Percentiles rank a stretch among this genome's conserved stretches.
Evolutionary conservation across 352 stramenopile genomes (phyloP).

Genomic region (Pythium phragmiticola): DNA sequence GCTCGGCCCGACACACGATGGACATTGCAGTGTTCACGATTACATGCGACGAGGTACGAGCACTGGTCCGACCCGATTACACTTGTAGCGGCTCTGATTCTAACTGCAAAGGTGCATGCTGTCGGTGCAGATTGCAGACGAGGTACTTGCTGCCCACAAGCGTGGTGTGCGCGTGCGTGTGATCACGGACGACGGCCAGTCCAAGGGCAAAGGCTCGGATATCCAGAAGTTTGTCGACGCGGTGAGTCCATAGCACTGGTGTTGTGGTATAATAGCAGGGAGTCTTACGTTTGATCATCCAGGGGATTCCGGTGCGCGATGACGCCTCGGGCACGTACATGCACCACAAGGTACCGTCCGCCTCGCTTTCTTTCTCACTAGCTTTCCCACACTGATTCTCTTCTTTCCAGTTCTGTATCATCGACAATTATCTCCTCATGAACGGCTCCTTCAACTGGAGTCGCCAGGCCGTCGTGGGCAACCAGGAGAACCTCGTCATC

Average conservation of each 20-base stretch:
- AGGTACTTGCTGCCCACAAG: conserved; percentile 51
- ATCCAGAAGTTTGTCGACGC: conserved; percentile 76
- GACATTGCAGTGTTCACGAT: conserved; percentile 79
- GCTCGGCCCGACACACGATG: conserved; percentile 43
- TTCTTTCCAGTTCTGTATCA: conserved; percentile 55
- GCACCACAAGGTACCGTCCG: conserved; percentile 60
- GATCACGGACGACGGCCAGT: conserved; percentile 66
- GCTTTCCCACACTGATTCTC: background rate
- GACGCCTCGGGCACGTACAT: conserved; percentile 63
- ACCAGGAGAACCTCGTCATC: conserved; percentile 67
- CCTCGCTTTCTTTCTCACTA: background rate
- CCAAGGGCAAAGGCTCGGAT: conserved; percentile 57
- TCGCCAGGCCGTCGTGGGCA: conserved; percentile 60
- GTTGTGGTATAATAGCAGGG: background rate
- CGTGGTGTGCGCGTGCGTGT: conserved; percentile 54
- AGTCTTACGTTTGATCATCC: background rate
- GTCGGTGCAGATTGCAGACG: conserved; percentile 46
- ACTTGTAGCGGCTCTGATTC: background rate
- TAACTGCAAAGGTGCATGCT: background rate
- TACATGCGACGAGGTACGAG: conserved; percentile 58
- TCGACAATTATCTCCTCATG: conserved; percentile 56
- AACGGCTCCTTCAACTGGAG: conserved; percentile 83
- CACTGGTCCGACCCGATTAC: background rate
- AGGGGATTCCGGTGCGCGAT: conserved; percentile 62
- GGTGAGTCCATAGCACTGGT: conserved; percentile 25